A percentile compares a stretch with the other conserved stretches of the same genome.
Conservation (phyloP, 148 eudicot genomes). For the Amaranthus cruentus region DNA sequence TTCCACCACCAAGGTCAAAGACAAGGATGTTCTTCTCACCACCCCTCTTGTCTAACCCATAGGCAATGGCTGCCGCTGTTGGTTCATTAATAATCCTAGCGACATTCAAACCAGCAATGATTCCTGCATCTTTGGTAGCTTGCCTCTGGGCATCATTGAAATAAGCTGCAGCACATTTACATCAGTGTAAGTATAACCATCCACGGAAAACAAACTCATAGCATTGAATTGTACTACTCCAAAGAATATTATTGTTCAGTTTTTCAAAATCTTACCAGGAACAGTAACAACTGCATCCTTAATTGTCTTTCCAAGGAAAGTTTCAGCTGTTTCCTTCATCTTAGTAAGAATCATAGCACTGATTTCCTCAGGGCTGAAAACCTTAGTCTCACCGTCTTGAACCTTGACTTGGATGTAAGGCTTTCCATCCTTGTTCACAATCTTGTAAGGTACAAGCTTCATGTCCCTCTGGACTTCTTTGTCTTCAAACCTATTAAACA, state of each 20-base stretch:
- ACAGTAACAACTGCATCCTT: slow-evolving; percentile 60
- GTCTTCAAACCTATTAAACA: slow-evolving; percentile 40
- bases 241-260: not conserved
- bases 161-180: slow-evolving; percentile 42
- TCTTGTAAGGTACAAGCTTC: slow-evolving; percentile 63
- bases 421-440: slow-evolving; percentile 61
- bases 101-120: slow-evolving; percentile 58
- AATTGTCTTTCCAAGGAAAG: slow-evolving; percentile 53
- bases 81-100: slow-evolving; percentile 60
- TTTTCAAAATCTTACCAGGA: slow-evolving; percentile 38
- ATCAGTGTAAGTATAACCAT: not conserved
- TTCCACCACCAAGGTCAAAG: slow-evolving; percentile 75
- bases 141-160: slow-evolving; percentile 70
- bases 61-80: slow-evolving; percentile 66
- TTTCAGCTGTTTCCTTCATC: slow-evolving; percentile 70
- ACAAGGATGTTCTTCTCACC: slow-evolving; percentile 72
- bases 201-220: not conserved
- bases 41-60: slow-evolving; percentile 67
- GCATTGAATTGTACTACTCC: not conserved
- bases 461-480: slow-evolving; percentile 58
- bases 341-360: slow-evolving; percentile 55
- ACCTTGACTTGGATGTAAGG: slow-evolving; percentile 50
- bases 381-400: slow-evolving; percentile 53
- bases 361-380: slow-evolving; percentile 64
- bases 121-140: slow-evolving; percentile 64